Conservation (phyloP, 768 basidiomycete species). For the Termitomyces titanicus region DNA sequence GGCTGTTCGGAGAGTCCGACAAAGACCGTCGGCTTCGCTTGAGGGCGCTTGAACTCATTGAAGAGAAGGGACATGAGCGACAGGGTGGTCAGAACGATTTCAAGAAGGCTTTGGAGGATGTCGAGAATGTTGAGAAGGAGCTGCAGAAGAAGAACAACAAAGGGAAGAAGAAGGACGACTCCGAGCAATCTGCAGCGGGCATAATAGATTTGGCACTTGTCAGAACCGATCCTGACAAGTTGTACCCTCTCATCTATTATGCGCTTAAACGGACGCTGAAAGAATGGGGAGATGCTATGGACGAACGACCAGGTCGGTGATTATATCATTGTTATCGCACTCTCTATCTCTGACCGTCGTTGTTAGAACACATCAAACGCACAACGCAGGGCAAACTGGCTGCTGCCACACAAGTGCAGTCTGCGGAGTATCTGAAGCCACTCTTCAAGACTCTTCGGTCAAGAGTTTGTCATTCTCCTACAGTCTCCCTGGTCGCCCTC, state of each 20-base stretch:
- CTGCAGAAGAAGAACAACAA: constrained; percentile 53
- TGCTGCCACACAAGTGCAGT: constrained; percentile 92
- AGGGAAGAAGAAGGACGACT: constrained; percentile 65
- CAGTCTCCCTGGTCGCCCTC: not conserved
- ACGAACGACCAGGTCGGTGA: constrained; percentile 78
- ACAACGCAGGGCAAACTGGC: constrained; percentile 92
- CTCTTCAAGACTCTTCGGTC: constrained; percentile 88
- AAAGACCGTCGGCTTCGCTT: constrained; percentile 88
- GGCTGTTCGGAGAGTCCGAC: constrained; percentile 93
- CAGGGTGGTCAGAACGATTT: constrained; percentile 94
- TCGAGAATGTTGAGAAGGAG: constrained; percentile 74
- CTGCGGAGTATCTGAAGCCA: constrained; percentile 95
- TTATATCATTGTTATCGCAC: not conserved
- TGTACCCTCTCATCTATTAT: constrained; percentile 97
- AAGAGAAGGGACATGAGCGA: constrained; percentile 79
- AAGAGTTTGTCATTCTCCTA: constrained; percentile 54
- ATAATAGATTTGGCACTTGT: constrained; percentile 78
- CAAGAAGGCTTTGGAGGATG: constrained; percentile 83
- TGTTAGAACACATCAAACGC: constrained; percentile 75
- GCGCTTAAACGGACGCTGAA: constrained; percentile 88
- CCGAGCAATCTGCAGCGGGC: constrained; percentile 47
- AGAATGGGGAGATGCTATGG: constrained; percentile 97
- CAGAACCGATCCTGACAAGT: constrained; percentile 89
- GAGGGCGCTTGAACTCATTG: constrained; percentile 91
- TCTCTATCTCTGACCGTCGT: constrained; percentile 3